Evolutionary conservation across 345 rosid genomes (phyloP), one percentile per base, ranked within the genome.

Genomic region (Iberis pinnata): DNA sequence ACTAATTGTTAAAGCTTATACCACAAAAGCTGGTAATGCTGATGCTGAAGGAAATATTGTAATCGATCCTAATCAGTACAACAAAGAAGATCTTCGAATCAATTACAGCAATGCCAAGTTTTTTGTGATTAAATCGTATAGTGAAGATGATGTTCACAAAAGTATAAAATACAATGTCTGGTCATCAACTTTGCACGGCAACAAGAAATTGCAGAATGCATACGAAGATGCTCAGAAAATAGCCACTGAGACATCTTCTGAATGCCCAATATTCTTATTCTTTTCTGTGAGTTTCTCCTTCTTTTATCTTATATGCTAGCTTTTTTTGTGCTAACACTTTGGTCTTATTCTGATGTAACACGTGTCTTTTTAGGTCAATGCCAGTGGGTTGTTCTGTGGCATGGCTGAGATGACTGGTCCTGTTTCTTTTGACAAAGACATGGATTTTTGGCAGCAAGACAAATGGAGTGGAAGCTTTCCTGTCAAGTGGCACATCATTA

Each of bases 401-500:
- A 82, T 85, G 68, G 95, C 97, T 0, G 97, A 92, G 81, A 92
- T 92, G 98, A 65, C 74, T 43, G 95, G 93, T 45, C 83, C 93
- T 3, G 95, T 88, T 68, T 84, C 89, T 63, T 81, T 83, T 36
- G 72, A 65, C 20, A 80, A 65, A 62, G 93, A 85, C 59, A 83
- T 92, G 95, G 93, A 88, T 61, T 92, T 88, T 73, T 92, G 98
- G 98, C 98, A 85, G 77, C 98, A 92, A 72, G 95, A 92, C 64
- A 92, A 92, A 72, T 92, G 97, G 98, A 85, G 82, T 36, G 98
- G 98, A 40, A 82, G 95, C 74, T 88, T 92, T 64, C 76, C 82
- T 57, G 93, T 92, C 31, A 92, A 83, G 75, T 88, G 98, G 98
- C 97, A 88, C 58, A 64, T 92, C 26, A 78, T 92, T 35, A 92